Base-by-base conservation (phyloP, 2,329 filamentous ascomycete genomes). In the Arthrinium puccinioides region DNA sequence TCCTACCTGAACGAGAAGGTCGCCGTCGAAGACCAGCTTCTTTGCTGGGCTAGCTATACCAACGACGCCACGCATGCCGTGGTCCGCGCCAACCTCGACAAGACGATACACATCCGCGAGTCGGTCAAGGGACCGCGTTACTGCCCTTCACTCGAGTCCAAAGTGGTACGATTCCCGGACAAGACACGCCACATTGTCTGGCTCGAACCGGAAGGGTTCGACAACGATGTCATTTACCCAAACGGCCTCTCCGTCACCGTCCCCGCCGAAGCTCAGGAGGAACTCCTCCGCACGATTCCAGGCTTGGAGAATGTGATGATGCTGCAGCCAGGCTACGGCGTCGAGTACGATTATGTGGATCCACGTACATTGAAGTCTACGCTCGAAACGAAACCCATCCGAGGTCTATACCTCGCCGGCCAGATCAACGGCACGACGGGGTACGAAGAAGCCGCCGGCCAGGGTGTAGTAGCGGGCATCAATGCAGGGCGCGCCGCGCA, bases 391-490 rank as follows among this genome's bases (percentile, higher is more conserved):
- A 98, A 97, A 61, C 74, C 83, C 16, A 95, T 98, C 44, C 69
- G 70, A 7, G 92, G 92, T 1, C 75, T 98, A 10, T 98, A 85
- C 63, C 73, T 98, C 21, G 92, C 92, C 0, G 92, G 92, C 4
- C 92, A 98, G 59, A 96, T 98, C 60, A 98, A 98, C 59, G 92
- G 92, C 31, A 98, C 92, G 0, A 98, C 92, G 0, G 92, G 92
- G 4, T 98, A 98, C 57, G 92, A 98, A 64, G 92, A 98, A 67
- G 92, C 92, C 9, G 88, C 92, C 0, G 90, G 86, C 0, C 92
- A 98, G 60, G 92, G 92, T 9, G 73, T 98, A 32, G 67, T 98
- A 11, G 92, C 92, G 0, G 92, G 92, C 21, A 89, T 90, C 52
- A 98, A 98, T 54, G 92, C 92, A 1, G 92, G 90, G 3, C 74